These are phyloP conservation scores for Solanum chacoense DNA, from an alignment of 305 asterid genomes.

Conservation along the genomic window DNA sequence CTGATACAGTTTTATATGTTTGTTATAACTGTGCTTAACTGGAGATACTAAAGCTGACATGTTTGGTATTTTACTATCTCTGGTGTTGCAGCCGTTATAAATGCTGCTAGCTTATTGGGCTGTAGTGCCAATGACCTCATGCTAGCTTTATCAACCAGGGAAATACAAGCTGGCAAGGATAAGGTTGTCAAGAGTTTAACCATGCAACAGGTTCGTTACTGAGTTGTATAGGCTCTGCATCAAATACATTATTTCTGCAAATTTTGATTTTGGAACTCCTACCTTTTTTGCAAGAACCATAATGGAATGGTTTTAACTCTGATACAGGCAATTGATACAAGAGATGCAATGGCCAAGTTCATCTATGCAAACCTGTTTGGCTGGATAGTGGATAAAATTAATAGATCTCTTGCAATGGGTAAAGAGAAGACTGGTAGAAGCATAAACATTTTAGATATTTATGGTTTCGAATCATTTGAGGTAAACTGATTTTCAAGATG, in stretches of 20 bases:
- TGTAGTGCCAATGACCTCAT: conserved; percentile 58
- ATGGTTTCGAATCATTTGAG: conserved; percentile 81
- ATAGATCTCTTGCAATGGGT: conserved; percentile 51
- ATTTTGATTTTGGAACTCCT: not conserved
- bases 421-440: conserved; percentile 40
- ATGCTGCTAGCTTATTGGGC: conserved; percentile 66
- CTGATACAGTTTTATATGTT: not conserved
- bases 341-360: conserved; percentile 85
- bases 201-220: conserved; percentile 51
- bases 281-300: not conserved
- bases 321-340: conserved; percentile 59
- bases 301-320: not conserved
- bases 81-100: conserved; percentile 49
- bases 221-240: not conserved
- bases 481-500: conserved; percentile 22
- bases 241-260: not conserved
- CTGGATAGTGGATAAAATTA: conserved; percentile 80
- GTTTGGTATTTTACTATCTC: not conserved
- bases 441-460: conserved; percentile 73
- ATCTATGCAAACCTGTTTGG: conserved; percentile 71
- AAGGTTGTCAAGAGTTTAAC: conserved; percentile 50
- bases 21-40: not conserved
- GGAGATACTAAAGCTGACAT: not conserved
- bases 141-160: conserved; percentile 55
- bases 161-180: conserved; percentile 66